phyloP scores from a whole-genome alignment of 2,329 filamentous ascomycete species.

The Ophiosphaerella narmari region DNA sequence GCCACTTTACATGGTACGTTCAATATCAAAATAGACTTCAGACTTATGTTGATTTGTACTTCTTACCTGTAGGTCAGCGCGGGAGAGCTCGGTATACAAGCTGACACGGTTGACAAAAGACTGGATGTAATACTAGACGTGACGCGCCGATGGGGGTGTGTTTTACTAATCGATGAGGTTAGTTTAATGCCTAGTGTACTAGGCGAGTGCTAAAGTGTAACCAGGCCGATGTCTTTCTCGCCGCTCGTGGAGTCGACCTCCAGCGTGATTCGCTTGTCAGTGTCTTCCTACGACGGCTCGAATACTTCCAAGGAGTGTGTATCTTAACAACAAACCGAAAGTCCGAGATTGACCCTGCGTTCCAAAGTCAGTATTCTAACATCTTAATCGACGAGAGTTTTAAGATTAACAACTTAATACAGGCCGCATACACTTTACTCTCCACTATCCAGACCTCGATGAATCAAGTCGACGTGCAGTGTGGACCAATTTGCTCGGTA shows the following conservation, averaged over 20 bases:
- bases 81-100: conserved; percentile 69
- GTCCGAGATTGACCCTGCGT: conserved; percentile 49
- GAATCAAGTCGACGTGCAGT: conserved; percentile 43
- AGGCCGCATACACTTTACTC: conserved; percentile 49
- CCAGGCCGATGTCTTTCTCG: conserved; percentile 58
- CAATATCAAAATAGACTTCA: too few species aligned
- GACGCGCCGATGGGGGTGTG: conserved; percentile 11
- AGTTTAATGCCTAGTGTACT: background rate
- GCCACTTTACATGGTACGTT: conserved; percentile 60
- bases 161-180: conserved; percentile 68
- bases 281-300: conserved; percentile 80
- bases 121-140: conserved; percentile 58
- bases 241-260: conserved; percentile 73
- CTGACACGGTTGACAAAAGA: conserved; percentile 64
- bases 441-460: conserved; percentile 49
- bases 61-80: conserved; percentile 61
- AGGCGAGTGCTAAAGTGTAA: background rate
- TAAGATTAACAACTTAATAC: background rate
- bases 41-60: too few species aligned
- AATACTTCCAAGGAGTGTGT: conserved; percentile 87
- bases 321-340: conserved; percentile 82
- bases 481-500: conserved; percentile 42
- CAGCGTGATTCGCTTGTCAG: conserved; percentile 82
- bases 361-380: conserved; percentile 39
- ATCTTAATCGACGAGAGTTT: background rate